Evolutionary conservation across 306 rosid species (phyloP).

Genomic region (Arachis hypogaea): DNA sequence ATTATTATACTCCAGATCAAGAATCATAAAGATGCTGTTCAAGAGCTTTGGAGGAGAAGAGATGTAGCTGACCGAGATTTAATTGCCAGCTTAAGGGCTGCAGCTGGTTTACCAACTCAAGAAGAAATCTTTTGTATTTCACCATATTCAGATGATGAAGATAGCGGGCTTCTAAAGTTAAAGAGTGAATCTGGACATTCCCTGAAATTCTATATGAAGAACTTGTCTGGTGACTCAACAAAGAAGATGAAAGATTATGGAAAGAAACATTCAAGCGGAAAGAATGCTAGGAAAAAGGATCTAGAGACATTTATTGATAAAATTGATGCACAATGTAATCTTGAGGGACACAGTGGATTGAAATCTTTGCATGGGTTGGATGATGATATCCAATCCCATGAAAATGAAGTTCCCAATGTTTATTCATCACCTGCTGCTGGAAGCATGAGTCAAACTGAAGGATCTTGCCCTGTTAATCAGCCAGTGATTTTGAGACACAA

Average conservation of each 20-base stretch:
- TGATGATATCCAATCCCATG: slow-evolving; percentile 56
- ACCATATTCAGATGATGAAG: slow-evolving; percentile 95
- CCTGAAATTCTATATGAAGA: slow-evolving; percentile 75
- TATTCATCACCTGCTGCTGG: slow-evolving; percentile 73
- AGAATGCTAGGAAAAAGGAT: slow-evolving; percentile 61
- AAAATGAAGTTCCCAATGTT: slow-evolving; percentile 58
- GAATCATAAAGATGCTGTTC: slow-evolving; percentile 89
- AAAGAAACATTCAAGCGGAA: slow-evolving; percentile 67
- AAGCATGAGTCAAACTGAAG: slow-evolving; percentile 66
- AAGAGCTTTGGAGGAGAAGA: slow-evolving; percentile 96
- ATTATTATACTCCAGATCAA: slow-evolving; percentile 57
- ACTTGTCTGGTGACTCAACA: slow-evolving; percentile 66
- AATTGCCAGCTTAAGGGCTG: slow-evolving; percentile 86
- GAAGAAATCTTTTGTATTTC: slow-evolving; percentile 90
- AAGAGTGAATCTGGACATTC: slow-evolving; percentile 82
- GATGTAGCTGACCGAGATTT: slow-evolving; percentile 73
- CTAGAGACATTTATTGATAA: no score
- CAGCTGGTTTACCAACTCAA: slow-evolving; percentile 91
- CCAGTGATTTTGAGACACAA: slow-evolving; percentile 72
- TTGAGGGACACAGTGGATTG: slow-evolving; percentile 63
- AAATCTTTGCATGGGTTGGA: slow-evolving; percentile 59
- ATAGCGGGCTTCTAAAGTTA: slow-evolving; percentile 57
- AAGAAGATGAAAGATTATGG: slow-evolving; percentile 71
- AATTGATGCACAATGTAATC: slow-evolving; percentile 36
- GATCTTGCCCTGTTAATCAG: slow-evolving; percentile 53